Evolutionary conservation across 352 stramenopile genomes (phyloP), one percentile per base, ranked within the genome.

Genomic region (Phytophthora pini): DNA sequence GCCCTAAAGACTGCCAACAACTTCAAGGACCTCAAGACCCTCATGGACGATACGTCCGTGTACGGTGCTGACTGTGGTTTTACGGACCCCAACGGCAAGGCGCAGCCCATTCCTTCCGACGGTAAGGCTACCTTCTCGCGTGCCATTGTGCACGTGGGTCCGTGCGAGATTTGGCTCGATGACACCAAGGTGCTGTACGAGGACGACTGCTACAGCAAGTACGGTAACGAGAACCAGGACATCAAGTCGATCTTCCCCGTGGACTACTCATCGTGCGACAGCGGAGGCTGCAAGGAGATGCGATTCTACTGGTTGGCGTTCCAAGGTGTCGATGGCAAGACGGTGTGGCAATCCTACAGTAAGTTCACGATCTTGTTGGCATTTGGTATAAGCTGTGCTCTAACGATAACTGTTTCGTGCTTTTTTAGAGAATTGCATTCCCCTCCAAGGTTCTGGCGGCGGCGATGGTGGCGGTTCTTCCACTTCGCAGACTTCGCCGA

Each of bases 291-390:
- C 58, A 74, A 59, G 40, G 44, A 65, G 56, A 73, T 78, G 66
- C 66, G 61, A 20, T 78, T 78, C 59, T 78, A 76, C 61, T 76
- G 67, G 66, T 63, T 78, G 49, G 70, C 70, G 2, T 72, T 78
- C 53, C 70, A 78, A 43, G 68, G 68, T 45, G 11, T 76, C 12
- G 48, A 76, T 44, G 51, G 38, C 39, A 61, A 78, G 31, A 74
- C 70, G 24, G 62, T 75, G 45, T 78, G 70, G 70, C 70, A 78
- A 39, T 72, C 72, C 9, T 78, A 78, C 61, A 78, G 70, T 78
- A 65, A 41, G 70, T 75, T 61, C n/a, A 10, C 36, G 36, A 43
- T 43, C 36, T 17, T 20, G 17, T 20, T 20, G 17, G 17, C 17
- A 8, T 38, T 22, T 34, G 31, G 8, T 34, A 20, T 20, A 20